These are phyloP conservation scores for Phialophora macrospora DNA, from an alignment of 2,329 filamentous ascomycete species.

Conservation along the genomic window DNA sequence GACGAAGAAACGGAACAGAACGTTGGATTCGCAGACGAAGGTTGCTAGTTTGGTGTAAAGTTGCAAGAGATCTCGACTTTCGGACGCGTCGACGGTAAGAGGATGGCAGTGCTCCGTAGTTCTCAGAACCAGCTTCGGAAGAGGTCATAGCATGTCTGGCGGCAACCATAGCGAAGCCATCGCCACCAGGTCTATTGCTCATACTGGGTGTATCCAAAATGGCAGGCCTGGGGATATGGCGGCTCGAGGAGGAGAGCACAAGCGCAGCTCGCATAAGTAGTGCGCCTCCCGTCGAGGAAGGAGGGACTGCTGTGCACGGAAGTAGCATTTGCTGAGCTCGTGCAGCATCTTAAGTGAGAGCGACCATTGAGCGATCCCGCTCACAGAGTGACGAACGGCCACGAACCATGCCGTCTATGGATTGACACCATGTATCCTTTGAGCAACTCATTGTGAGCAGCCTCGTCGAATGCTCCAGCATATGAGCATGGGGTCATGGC, in stretches of 20 bases:
- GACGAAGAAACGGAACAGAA: constrained; percentile 50
- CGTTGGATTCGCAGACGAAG: constrained; percentile 43
- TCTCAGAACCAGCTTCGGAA: constrained; percentile 32
- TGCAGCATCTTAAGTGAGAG: background rate
- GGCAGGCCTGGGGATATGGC: constrained; percentile 22
- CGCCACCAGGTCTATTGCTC: constrained; percentile 17
- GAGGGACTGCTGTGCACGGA: background rate
- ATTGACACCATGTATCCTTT: background rate
- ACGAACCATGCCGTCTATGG: background rate
- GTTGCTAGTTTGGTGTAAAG: constrained; percentile 20
- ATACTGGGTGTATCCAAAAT: constrained; percentile 30
- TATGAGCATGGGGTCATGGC: background rate
- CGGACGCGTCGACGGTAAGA: constrained; percentile 52
- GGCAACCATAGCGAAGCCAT: constrained; percentile 21
- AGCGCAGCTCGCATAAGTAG: constrained; percentile 5
- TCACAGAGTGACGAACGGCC: background rate
- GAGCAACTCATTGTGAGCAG: background rate
- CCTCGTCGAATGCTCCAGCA: background rate
- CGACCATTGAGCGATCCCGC: background rate
- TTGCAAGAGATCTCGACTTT: constrained; percentile 49
- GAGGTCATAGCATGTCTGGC: constrained; percentile 25
- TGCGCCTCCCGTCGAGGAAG: constrained; percentile 2
- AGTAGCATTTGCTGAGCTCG: background rate
- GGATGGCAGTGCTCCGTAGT: constrained; percentile 49
- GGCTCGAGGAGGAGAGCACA: background rate